Evolutionary conservation across 176 grass and related monocot species (phyloP), one percentile per base, ranked within the genome.

Genomic region (Pontederia crassipes): DNA sequence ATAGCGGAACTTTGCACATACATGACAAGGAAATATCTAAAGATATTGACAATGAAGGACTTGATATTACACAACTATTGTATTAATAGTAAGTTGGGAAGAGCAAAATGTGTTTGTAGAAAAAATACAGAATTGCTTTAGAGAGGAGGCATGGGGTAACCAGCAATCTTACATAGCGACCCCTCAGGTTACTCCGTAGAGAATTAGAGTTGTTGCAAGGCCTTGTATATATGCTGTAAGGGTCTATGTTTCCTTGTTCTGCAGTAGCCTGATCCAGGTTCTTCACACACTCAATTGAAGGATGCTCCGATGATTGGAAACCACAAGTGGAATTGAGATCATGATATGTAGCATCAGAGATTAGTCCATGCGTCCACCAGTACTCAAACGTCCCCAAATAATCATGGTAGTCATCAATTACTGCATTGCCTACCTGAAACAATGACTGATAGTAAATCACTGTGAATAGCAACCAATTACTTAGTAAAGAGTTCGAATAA

Each of bases 341-440:
- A 78, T 81, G 87, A 27, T 92, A 97, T 10, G 84, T 92, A 48
- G 67, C 55, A 48, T 97, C 93, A 54, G 87, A 97, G 59, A 97
- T 97, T 11, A 97, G 71, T 28, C 84, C 93, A 64, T 97, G 93
- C 8, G 79, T 85, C 87, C 93, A 97, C 93, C 93, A 97, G 58
- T 85, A 97, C 81, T 97, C 93, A 28, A 92, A 97, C 2, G 93
- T 97, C 28, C 93, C 93, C 16, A 97, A 75, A 62, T 91, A 97
- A 65, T 97, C 87, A 29, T 85, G 84, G 80, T 88, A 92, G 77
- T 97, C 87, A 48, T 97, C 93, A 29, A 81, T 91, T 57, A 97
- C 93, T 35, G 87, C 87, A 77, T 97, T 88, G 18, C 93, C 93
- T 57, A 88, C 92, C 92, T 96, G 65, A 62, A 55, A 28, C 57